Percentiles rank a stretch among this genome's conserved stretches.
phyloP scores from a whole-genome alignment of 2,329 filamentous ascomycete species.

The Neonectria coccinea region DNA sequence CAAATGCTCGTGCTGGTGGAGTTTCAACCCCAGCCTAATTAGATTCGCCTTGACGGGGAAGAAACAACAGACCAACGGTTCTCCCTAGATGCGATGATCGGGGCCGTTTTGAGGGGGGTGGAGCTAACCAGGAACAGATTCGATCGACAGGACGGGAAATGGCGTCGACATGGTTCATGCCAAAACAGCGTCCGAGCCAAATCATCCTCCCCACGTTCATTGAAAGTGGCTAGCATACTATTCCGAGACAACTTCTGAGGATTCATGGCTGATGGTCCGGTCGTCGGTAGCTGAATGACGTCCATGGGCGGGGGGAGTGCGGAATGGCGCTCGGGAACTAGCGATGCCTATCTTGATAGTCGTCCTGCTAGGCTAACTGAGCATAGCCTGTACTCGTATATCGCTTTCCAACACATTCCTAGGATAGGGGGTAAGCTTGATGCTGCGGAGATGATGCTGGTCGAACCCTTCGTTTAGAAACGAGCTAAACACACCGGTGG shows the following conservation, averaged over 20 bases:
- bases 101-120: not conserved
- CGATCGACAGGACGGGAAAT: conserved; percentile 1
- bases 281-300: conserved; percentile 6
- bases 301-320: not conserved
- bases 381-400: not conserved
- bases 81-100: not conserved
- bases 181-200: not conserved
- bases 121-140: not conserved
- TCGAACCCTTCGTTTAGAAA: not conserved
- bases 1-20: not conserved
- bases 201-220: not conserved
- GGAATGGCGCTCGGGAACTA: not conserved
- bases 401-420: no score
- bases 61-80: not conserved
- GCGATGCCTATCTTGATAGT: not conserved
- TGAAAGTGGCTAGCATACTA: not conserved
- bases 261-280: no score
- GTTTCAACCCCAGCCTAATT: not conserved
- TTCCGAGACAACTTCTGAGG: not conserved
- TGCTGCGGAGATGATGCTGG: not conserved
- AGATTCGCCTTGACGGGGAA: not conserved
- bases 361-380: not conserved
- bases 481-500: not conserved
- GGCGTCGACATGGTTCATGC: not conserved
- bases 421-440: not conserved